A percentile compares a stretch with the other conserved stretches of the same genome.
Conservation (phyloP, 2,329 filamentous ascomycete species). For the Juglanconis sp. region DNA sequence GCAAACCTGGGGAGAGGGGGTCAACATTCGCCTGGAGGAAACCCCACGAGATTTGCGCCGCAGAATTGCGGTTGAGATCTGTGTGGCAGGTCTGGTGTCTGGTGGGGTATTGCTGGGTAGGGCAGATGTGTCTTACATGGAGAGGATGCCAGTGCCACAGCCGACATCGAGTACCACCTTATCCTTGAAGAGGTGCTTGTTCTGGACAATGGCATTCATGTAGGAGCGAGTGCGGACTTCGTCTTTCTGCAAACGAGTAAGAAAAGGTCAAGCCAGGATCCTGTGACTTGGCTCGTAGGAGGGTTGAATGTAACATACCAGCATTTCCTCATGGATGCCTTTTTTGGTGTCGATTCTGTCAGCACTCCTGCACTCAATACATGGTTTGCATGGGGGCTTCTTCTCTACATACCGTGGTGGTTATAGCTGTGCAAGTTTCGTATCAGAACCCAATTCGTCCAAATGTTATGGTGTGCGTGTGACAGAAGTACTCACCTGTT, state of each 20-base stretch:
- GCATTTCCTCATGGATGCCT: slow-evolving; percentile 98
- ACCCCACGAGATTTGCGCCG: not conserved
- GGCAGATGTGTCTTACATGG: slow-evolving; percentile 67
- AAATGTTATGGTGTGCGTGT: not conserved
- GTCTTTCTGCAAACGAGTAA: slow-evolving; percentile 69
- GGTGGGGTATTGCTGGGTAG: not conserved
- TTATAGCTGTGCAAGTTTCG: slow-evolving; percentile 68
- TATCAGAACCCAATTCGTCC: not conserved
- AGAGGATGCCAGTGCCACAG: slow-evolving; percentile 95
- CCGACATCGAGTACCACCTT: slow-evolving; percentile 90
- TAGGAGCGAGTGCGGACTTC: slow-evolving; percentile 96
- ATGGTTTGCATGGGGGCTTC: slow-evolving; percentile 26
- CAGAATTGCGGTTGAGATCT: not conserved
- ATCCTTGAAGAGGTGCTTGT: slow-evolving; percentile 84
- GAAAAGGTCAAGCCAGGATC: slow-evolving; percentile 23
- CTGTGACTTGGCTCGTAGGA: not conserved
- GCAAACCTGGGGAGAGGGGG: slow-evolving; percentile 69
- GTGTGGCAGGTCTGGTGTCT: not conserved
- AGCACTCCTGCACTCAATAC: slow-evolving; percentile 4
- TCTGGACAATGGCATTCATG: slow-evolving; percentile 96
- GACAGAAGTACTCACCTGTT: slow-evolving; percentile 67
- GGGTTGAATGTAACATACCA: slow-evolving; percentile 60
- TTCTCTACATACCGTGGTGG: slow-evolving; percentile 72
- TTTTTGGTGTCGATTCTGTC: slow-evolving; percentile 17
- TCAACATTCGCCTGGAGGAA: not conserved